Evolutionary conservation across 306 rosid genomes (phyloP).

Genomic region (Senna tora): DNA sequence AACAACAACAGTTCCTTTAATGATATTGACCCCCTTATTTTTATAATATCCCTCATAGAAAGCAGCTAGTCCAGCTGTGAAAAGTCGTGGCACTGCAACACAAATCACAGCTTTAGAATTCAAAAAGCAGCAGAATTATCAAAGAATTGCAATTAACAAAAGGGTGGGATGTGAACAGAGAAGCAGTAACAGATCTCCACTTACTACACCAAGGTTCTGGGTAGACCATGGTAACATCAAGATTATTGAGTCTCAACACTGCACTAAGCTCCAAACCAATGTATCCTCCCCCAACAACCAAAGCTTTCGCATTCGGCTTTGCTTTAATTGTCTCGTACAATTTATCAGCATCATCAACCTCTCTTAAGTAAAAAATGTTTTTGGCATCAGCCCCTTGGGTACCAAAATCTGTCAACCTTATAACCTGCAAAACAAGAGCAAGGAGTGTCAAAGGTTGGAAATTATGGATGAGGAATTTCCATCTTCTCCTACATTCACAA

Average conservation of each 20-base stretch:
- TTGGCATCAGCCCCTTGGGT: constrained; percentile 97
- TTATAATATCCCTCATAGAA: constrained; percentile 86
- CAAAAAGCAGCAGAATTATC: neutral
- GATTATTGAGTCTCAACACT: constrained; percentile 69
- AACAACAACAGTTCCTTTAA: constrained; percentile 89
- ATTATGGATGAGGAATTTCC: constrained; percentile 23
- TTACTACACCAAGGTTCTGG: constrained; percentile 99
- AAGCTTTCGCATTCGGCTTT: constrained; percentile 86
- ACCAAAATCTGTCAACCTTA: constrained; percentile 82
- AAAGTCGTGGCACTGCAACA: constrained; percentile 93
- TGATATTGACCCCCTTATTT: constrained; percentile 78
- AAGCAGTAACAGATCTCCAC: constrained; percentile 47
- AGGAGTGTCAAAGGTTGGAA: constrained; percentile 12
- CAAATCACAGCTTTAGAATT: constrained; percentile 19
- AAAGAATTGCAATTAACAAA: neutral
- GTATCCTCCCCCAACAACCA: constrained; percentile 97
- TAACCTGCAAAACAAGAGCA: constrained; percentile 61
- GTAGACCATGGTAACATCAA: constrained; percentile 89
- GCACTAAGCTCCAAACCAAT: constrained; percentile 97
- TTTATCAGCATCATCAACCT: constrained; percentile 87
- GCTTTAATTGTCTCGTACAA: constrained; percentile 69
- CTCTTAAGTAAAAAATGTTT: constrained; percentile 92
- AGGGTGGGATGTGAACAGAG: constrained; percentile 2
- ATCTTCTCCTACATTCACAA: constrained; percentile 21
- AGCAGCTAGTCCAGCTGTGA: constrained; percentile 81